Conservation (phyloP, 129 eudicot species). For the Saussurea involucrata region DNA sequence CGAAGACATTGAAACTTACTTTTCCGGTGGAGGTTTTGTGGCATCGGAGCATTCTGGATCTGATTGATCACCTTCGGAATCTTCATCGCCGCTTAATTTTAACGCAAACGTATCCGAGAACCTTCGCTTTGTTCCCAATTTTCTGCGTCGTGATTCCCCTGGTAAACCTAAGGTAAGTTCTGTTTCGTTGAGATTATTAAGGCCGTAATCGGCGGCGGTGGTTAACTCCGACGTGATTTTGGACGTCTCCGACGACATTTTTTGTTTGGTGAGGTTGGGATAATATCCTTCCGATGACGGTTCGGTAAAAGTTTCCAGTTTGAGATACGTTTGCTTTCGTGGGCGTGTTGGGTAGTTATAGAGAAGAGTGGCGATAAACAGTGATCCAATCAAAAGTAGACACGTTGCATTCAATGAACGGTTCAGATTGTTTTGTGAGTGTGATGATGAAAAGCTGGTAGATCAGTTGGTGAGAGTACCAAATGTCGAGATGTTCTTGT, state of each 20-base stretch:
- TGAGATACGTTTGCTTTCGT: not conserved
- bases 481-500: conserved; percentile 5
- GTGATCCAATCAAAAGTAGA: conserved; percentile 8
- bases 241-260: conserved; percentile 19
- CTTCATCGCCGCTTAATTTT: conserved; percentile 16
- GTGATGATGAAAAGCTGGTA: conserved; percentile 18
- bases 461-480: conserved; percentile 15
- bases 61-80: not conserved
- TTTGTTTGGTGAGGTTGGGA: not conserved
- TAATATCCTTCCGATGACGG: not conserved
- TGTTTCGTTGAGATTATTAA: conserved; percentile 46
- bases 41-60: conserved; percentile 24
- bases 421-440: not conserved
- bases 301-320: not conserved
- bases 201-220: conserved; percentile 20
- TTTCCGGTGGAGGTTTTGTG: conserved; percentile 28
- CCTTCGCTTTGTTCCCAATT: conserved; percentile 37
- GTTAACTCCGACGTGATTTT: conserved; percentile 17
- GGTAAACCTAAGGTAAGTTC: conserved; percentile 73
- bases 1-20: conserved; percentile 22
- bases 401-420: conserved; percentile 20
- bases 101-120: conserved; percentile 29
- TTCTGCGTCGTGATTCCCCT: conserved; percentile 33
- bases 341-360: not conserved
- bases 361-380: conserved; percentile 6